phyloP scores from a whole-genome alignment of 352 stramenopile genomes.

The Phytophthora macrochlamydospora region DNA sequence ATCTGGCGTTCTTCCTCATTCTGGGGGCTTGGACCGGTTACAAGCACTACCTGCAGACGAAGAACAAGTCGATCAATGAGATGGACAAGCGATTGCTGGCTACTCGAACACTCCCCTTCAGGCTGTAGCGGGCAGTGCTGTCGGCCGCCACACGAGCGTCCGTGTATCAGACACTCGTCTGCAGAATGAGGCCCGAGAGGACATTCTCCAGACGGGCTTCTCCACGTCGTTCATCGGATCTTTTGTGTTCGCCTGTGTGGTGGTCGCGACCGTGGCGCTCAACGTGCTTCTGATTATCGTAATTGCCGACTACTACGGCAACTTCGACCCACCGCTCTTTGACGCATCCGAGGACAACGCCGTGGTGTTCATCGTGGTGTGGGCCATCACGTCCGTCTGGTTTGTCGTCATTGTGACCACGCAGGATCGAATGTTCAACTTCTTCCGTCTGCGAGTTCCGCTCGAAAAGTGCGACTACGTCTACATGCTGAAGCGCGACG shows the following conservation, averaged over 20 bases:
- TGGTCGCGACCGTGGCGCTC: conserved; percentile 43
- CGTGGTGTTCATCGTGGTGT: conserved; percentile 35
- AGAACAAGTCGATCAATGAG: conserved; percentile 35
- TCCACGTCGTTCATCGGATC: conserved; percentile 16
- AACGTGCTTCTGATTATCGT: conserved; percentile 53
- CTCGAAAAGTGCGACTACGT: conserved; percentile 28
- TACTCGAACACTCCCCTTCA: conserved; percentile 23
- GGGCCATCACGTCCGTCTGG: conserved; percentile 26
- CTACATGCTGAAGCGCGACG: conserved; percentile 34
- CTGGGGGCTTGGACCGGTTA: conserved; percentile 26
- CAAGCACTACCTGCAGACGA: conserved; percentile 28
- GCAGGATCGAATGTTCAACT: conserved; percentile 32
- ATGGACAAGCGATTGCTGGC: conserved; percentile 24
- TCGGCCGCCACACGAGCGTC: conserved; percentile 17
- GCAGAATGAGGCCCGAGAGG: conserved; percentile 13
- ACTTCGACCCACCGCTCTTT: conserved; percentile 38
- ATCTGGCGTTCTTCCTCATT: conserved; percentile 37
- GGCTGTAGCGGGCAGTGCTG: conserved; percentile 9
- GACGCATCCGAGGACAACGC: conserved; percentile 24
- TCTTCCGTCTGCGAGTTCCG: conserved; percentile 28
- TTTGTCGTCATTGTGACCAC: conserved; percentile 23
- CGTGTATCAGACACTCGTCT: conserved; percentile 19
- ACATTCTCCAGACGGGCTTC: conserved; percentile 23
- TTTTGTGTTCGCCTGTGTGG: conserved; percentile 44
- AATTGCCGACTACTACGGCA: conserved; percentile 55